phyloP scores from a whole-genome alignment of 371 early-diverging fungal species.

The Mucor circinelloides region DNA sequence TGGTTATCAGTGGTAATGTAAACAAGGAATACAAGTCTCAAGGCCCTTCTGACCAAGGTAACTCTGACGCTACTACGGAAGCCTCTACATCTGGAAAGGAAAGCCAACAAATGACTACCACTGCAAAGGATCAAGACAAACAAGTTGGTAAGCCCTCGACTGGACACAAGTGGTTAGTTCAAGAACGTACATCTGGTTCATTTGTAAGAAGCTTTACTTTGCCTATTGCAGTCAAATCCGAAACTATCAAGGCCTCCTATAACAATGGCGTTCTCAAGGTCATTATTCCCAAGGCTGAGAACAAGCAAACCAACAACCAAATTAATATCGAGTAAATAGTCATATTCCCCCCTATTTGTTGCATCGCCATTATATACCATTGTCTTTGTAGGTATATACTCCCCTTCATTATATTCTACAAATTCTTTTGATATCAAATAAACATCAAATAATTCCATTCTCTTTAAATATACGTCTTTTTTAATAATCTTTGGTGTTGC shows the following conservation, averaged over 20 bases:
- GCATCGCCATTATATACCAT: too few relatives aligned
- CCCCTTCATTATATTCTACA: too few relatives aligned
- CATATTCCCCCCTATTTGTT: too few relatives aligned
- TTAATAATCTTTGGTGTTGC: too few relatives aligned
- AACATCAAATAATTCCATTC: too few relatives aligned
- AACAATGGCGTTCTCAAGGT: constrained; percentile 40
- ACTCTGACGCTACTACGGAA: background rate
- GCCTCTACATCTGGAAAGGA: background rate
- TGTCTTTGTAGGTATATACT: too few relatives aligned
- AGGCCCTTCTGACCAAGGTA: background rate
- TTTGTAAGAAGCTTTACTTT: constrained; percentile 38
- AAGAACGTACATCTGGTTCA: constrained; percentile 38
- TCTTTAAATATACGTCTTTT: too few relatives aligned
- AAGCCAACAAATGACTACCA: background rate
- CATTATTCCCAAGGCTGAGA: constrained; percentile 30
- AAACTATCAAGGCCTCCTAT: too few relatives aligned
- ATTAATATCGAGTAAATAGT: too few relatives aligned
- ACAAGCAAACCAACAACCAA: constrained; percentile 4
- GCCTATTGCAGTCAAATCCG: constrained; percentile 29
- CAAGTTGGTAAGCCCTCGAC: background rate
- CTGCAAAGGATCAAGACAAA: background rate
- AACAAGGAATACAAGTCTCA: background rate
- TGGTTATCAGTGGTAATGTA: constrained; percentile 29
- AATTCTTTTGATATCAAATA: too few relatives aligned
- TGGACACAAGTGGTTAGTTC: constrained; percentile 28